Evolutionary conservation across 345 rosid species (phyloP), one percentile per base, ranked within the genome.

Genomic region (Physaria fendleri): DNA sequence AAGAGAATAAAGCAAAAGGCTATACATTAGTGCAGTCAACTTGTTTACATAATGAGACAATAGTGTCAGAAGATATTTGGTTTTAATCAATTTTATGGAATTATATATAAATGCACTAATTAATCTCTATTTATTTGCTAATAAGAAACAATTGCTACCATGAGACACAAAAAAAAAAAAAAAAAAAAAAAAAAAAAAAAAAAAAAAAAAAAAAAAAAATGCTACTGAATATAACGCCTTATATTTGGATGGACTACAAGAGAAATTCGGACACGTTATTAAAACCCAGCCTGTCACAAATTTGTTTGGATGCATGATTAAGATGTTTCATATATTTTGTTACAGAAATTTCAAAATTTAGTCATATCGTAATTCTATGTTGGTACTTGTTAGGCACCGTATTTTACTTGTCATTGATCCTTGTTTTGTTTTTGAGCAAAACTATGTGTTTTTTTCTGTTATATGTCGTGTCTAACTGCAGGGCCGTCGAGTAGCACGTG

Each of bases 1-100:
- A 40, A 67, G 65, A 33, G 52, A 40, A 58, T 68, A 68, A 68
- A 60, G 67, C 21, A 51, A 52, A 51, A 68, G 66, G 56, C 73
- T 52, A 59, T 8, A 52, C n/a, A n/a, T n/a, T n/a, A n/a, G n/a
- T n/a, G n/a, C n/a, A n/a, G n/a, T n/a, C n/a, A n/a, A n/a, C n/a
- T n/a, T n/a, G n/a, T n/a, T n/a, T n/a, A n/a, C n/a, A n/a, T n/a
- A n/a, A n/a, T n/a, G n/a, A 7, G 16, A 27, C 71, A 37, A 50
- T 37, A 47, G 64, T 56, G 20, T 56, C 29, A 58, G 35, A 29
- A 35, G 45, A 42, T 17, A 32, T 16, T 14, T 37, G n/a, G n/a
- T n/a, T n/a, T n/a, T n/a, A n/a, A n/a, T n/a, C n/a, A n/a, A n/a
- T n/a, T n/a, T n/a, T n/a, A n/a, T n/a, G n/a, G n/a, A n/a, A n/a